Evolutionary conservation across 495 filamentous ascomycete genomes (phyloP).

Genomic region (Talaromyces ruber): DNA sequence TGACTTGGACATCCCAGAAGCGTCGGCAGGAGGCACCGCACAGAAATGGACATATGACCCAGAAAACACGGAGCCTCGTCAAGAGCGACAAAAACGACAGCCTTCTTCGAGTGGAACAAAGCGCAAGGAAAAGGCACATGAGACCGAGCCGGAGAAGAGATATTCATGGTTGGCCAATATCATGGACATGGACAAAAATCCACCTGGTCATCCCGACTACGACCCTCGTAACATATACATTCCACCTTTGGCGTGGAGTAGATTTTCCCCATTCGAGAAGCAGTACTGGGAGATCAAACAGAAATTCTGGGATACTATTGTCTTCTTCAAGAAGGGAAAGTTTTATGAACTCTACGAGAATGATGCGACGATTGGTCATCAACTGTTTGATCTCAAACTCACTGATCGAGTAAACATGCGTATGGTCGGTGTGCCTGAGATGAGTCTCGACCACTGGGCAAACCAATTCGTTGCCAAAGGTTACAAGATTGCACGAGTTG

Average conservation of each 20-base stretch:
- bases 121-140: conserved; percentile 67
- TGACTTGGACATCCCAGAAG: conserved; percentile 38
- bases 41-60: conserved; percentile 83
- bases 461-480: conserved; percentile 93
- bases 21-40: conserved; percentile 59
- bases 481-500: conserved; percentile 92
- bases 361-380: conserved; percentile 94
- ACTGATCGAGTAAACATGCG: conserved; percentile 99
- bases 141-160: conserved; percentile 69
- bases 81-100: conserved; percentile 37
- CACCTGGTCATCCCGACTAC: conserved; percentile 75
- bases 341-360: conserved; percentile 99
- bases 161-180: conserved; percentile 86
- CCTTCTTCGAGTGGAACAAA: conserved; percentile 37
- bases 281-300: conserved; percentile 99
- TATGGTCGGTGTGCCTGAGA: conserved; percentile 92
- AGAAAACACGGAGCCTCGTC: conserved; percentile 53
- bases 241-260: conserved; percentile 62
- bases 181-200: conserved; percentile 72
- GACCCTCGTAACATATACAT: conserved; percentile 90
- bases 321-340: conserved; percentile 99
- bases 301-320: conserved; percentile 93
- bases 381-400: conserved; percentile 95
- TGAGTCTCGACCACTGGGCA: conserved; percentile 83
- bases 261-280: conserved; percentile 91